A percentile compares a stretch with the other conserved stretches of the same genome.
Conservation (phyloP, 106 monocot genomes). For the Acorus calamus region DNA sequence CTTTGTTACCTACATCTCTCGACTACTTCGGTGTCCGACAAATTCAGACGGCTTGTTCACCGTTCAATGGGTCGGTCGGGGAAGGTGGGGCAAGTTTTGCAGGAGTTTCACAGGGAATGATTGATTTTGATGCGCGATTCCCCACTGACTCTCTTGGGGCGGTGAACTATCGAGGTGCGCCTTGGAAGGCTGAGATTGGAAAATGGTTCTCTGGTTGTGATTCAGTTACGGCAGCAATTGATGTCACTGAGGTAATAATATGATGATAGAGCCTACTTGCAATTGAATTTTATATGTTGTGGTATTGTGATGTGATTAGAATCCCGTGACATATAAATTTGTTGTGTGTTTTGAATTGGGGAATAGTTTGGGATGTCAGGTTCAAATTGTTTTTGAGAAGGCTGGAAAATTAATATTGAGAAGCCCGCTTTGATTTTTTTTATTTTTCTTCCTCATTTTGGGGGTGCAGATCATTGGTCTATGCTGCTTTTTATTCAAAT, state of each 20-base stretch:
- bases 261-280: no score
- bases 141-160: slow-evolving; percentile 37
- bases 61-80: slow-evolving; percentile 10
- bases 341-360: no score
- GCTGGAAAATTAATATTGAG: no score
- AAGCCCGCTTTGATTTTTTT: no score
- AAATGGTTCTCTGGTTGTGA: slow-evolving; percentile 65
- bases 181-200: slow-evolving; percentile 78
- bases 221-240: slow-evolving; percentile 21
- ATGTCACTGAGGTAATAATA: slow-evolving; percentile 43
- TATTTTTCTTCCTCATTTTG: no score
- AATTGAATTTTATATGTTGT: no score
- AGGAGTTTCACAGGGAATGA: background rate
- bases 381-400: no score
- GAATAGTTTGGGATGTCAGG: no score
- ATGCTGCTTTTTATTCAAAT: no score
- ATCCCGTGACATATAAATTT: no score
- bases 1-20: slow-evolving; percentile 36
- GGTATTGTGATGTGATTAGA: no score
- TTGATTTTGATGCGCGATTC: slow-evolving; percentile 22
- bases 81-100: background rate
- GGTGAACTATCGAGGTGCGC: slow-evolving; percentile 51
- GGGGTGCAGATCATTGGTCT: no score
- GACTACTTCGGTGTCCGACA: slow-evolving; percentile 23
- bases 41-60: slow-evolving; percentile 6